Percentiles rank a stretch among this genome's conserved stretches.
phyloP scores from a whole-genome alignment of 73 alveolate species.

The Paramecium octaurelia region DNA sequence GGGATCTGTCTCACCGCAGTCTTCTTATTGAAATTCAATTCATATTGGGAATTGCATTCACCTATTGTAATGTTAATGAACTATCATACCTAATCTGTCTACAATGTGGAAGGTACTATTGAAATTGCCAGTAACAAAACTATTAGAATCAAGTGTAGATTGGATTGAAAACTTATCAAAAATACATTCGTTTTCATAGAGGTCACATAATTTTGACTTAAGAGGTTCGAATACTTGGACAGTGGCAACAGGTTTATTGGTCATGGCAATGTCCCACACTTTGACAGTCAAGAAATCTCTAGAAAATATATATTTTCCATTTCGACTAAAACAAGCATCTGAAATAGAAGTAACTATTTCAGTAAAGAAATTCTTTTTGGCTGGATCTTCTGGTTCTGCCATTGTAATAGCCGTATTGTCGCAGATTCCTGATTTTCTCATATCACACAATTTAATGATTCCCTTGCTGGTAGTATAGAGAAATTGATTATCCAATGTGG shows the following conservation, averaged over 20 bases:
- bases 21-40: conserved; percentile 60
- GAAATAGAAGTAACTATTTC: conserved; percentile 77
- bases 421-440: conserved; percentile 69
- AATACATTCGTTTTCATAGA: conserved; percentile 75
- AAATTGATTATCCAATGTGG: conserved; percentile 64
- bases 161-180: conserved; percentile 73
- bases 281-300: conserved; percentile 78
- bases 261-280: conserved; percentile 78
- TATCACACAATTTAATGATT: conserved; percentile 71
- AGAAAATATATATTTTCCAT: conserved; percentile 67
- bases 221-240: conserved; percentile 70
- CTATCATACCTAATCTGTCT: conserved; percentile 32
- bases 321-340: conserved; percentile 68
- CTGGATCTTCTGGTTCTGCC: conserved; percentile 76
- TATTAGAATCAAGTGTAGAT: conserved; percentile 37
- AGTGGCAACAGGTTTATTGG: conserved; percentile 69
- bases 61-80: neutral
- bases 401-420: conserved; percentile 68
- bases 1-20: conserved; percentile 52
- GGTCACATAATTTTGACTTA: conserved; percentile 76
- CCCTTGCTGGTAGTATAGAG: conserved; percentile 74
- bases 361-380: conserved; percentile 79
- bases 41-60: conserved; percentile 49
- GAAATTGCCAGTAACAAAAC: conserved; percentile 57
- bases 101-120: conserved; percentile 57